Conservation (phyloP, 768 basidiomycete genomes). For the Leucogyrophana mollusca region DNA sequence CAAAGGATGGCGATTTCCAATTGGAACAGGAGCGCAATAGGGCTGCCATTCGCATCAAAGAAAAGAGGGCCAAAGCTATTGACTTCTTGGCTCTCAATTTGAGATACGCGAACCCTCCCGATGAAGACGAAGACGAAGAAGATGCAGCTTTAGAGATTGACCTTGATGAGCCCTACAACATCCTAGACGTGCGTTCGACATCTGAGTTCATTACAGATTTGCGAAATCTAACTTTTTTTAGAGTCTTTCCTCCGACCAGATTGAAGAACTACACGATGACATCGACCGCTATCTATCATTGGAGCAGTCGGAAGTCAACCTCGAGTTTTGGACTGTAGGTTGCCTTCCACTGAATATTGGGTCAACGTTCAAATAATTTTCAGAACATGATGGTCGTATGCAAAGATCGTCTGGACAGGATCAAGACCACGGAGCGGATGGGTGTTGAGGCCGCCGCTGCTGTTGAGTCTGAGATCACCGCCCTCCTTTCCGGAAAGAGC, state of each 20-base stretch:
- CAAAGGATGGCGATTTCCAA: conserved; percentile 96
- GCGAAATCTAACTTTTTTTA: too few relatives aligned
- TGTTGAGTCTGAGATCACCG: conserved; percentile 83
- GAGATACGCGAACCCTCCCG: conserved; percentile 78
- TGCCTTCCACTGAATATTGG: not conserved
- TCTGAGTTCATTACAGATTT: conserved; percentile 1
- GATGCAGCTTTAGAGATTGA: conserved; percentile 95
- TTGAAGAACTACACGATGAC: conserved; percentile 91
- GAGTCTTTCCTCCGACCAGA: conserved; percentile 86
- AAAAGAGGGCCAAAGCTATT: conserved; percentile 97
- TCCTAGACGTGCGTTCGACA: conserved; percentile 74
- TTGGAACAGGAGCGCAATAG: conserved; percentile 89
- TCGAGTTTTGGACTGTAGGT: conserved; percentile 96
- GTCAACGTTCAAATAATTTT: not conserved
- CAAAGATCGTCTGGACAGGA: conserved; percentile 81
- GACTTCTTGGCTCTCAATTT: conserved; percentile 97
- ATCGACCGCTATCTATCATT: conserved; percentile 89
- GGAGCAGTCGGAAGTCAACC: conserved; percentile 79
- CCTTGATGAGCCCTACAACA: conserved; percentile 96
- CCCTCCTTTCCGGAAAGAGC: conserved; percentile 80
- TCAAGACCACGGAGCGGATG: conserved; percentile 60
- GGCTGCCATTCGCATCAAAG: conserved; percentile 92
- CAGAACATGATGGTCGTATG: conserved; percentile 98
- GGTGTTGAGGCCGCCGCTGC: conserved; percentile 71
- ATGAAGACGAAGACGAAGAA: conserved; percentile 65